Base-by-base conservation (phyloP, 805 yeast species). In the Sugiyamaella lignohabitans region DNA sequence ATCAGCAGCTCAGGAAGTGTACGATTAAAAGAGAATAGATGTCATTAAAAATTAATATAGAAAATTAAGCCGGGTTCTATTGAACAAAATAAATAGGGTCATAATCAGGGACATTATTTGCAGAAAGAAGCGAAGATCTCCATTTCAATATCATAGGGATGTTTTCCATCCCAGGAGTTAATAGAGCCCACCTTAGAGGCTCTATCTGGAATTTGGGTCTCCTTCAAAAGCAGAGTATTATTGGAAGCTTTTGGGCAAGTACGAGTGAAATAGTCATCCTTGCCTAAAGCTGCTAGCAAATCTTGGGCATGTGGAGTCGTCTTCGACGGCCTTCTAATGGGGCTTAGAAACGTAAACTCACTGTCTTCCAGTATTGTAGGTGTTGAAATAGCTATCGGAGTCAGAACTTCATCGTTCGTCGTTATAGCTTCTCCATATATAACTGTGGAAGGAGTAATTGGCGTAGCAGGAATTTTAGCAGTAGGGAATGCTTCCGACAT, bases 111-210 rank as follows among this genome's bases (percentile, higher is more conserved):
- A 16, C 30, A 29, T 34, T 16, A 41, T 21, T 16, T 40, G 34
- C 24, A 16, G 40, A 47, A 47, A 23, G 37, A 44, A 18, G 47
- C 27, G 19, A 47, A 11, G 22, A 42, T 42, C 22, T 47, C 50
- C 38, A 42, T 20, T 38, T 47, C 50, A 30, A 47, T 14, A 30
- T 47, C 50, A 38, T 47, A 47, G 11, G 47, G 46, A 14, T 47
- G 50, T 29, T 23, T 23, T 6, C 23, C 42, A 6, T 30, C 22
- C 14, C 8, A 27, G 32, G 32, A 27, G 8, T 23, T 24, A n/a
- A 27, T 16, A 8, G 17, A 24, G 8, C n/a, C 20, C 21, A 16
- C 16, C 19, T 16, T 40, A 17, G 8, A 8, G 8, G 32, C 8
- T 27, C 14, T 14, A 8, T 27, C 11, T 27, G 32, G 32, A 27